These are phyloP conservation scores for Crithidia acanthocephali DNA, from an alignment of 208 protist species.

Conservation along the genomic window DNA sequence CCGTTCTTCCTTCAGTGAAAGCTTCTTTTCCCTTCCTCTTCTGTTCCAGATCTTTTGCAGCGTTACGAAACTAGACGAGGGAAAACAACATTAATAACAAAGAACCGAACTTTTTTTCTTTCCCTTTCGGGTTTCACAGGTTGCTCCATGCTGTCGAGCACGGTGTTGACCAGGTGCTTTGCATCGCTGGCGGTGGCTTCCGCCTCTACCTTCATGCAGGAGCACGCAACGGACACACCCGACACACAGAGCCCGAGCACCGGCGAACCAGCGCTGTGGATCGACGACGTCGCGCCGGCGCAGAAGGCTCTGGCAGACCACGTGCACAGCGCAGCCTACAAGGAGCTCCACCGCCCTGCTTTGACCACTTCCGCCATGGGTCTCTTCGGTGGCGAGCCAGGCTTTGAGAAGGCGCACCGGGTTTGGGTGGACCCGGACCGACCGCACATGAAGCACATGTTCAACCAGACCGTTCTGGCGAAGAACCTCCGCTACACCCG, in stretches of 20 bases:
- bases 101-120: too few relatives aligned
- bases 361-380: constrained; percentile 85
- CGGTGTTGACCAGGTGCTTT: constrained; percentile 28
- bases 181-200: constrained; percentile 43
- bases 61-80: too few relatives aligned
- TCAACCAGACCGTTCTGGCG: constrained; percentile 85
- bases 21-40: too few relatives aligned
- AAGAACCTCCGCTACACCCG: constrained; percentile 90
- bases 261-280: constrained; percentile 51
- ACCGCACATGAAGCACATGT: constrained; percentile 91
- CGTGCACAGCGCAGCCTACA: constrained; percentile 71
- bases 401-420: constrained; percentile 90
- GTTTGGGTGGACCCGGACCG: constrained; percentile 92
- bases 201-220: constrained; percentile 32
- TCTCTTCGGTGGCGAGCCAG: constrained; percentile 89
- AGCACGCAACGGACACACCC: not conserved
- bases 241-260: not conserved
- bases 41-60: too few relatives aligned
- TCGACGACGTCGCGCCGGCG: constrained; percentile 69
- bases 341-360: constrained; percentile 86
- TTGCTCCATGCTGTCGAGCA: constrained; percentile 40
- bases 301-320: constrained; percentile 53
- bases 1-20: too few relatives aligned
- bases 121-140: too few relatives aligned
- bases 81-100: too few relatives aligned